Percentiles rank a stretch among this genome's conserved stretches.
Conservation (phyloP, 106 monocot genomes). For the Triglochin maritima region DNA sequence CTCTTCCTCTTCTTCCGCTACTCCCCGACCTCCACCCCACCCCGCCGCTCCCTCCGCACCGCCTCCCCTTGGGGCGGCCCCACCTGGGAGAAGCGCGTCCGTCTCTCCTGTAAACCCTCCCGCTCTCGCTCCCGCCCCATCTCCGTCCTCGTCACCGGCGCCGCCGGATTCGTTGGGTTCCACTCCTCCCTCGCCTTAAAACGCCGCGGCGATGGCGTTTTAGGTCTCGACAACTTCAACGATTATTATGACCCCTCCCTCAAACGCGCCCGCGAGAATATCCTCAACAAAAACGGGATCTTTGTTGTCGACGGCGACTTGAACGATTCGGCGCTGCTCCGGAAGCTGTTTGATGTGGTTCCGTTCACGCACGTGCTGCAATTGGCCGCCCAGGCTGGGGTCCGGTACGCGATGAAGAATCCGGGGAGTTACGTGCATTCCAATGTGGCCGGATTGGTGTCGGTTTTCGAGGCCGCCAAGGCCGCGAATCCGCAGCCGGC, state of each 20-base stretch:
- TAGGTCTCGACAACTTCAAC: slow-evolving; percentile 57
- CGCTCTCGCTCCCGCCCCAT: background rate
- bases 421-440: slow-evolving; percentile 13
- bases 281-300: background rate
- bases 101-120: background rate
- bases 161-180: slow-evolving; percentile 1
- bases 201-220: slow-evolving; percentile 41
- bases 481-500: slow-evolving; percentile 3
- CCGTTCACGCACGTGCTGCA: slow-evolving; percentile 22
- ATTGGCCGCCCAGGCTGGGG: slow-evolving; percentile 23
- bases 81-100: slow-evolving; percentile 4
- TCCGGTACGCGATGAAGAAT: slow-evolving; percentile 17
- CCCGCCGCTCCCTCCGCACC: background rate
- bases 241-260: slow-evolving; percentile 45
- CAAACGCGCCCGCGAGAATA: slow-evolving; percentile 30
- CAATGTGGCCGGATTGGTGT: slow-evolving; percentile 19
- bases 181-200: slow-evolving; percentile 5
- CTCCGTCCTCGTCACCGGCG: slow-evolving; percentile 2
- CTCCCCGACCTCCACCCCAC: background rate
- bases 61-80: slow-evolving; percentile 5
- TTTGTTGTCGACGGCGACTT: slow-evolving; percentile 3
- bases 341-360: slow-evolving; percentile 22
- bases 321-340: slow-evolving; percentile 13
- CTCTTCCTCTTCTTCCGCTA: slow-evolving; percentile 3
- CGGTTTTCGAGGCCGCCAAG: slow-evolving; percentile 9